Evolutionary conservation across 2,329 filamentous ascomycete species (phyloP).

Genomic region (Fusarium palustre): DNA sequence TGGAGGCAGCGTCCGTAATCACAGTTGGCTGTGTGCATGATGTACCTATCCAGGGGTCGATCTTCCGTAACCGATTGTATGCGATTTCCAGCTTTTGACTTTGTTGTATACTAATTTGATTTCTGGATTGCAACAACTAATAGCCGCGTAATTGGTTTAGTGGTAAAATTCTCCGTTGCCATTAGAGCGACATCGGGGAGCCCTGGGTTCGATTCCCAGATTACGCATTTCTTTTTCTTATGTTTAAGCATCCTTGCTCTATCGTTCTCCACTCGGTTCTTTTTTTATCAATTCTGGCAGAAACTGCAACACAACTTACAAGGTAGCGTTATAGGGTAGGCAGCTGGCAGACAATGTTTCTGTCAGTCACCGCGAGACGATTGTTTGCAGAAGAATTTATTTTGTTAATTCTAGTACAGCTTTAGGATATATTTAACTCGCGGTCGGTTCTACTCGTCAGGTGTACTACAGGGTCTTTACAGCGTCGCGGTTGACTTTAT

Average conservation of each 20-base stretch:
- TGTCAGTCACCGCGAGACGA: no score
- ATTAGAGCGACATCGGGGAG: not conserved
- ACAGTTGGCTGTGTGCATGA: no score
- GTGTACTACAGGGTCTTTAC: no score
- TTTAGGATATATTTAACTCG: no score
- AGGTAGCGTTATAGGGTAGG: no score
- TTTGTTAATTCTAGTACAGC: no score
- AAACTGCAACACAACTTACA: no score
- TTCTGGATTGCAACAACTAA: fast-evolving
- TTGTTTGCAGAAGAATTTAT: no score
- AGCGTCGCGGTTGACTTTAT: no score
- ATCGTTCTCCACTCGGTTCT: not conserved
- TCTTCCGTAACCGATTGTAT: not conserved
- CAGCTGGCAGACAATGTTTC: no score
- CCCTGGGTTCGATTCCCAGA: slow-evolving; percentile 13
- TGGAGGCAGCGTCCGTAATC: not conserved
- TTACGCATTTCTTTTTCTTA: not conserved
- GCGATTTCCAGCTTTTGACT: fast-evolving
- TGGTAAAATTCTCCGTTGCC: slow-evolving; percentile 14
- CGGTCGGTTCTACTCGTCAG: no score
- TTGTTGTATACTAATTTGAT: fast-evolving
- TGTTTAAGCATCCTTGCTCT: fast-evolving
- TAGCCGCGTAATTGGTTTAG: slow-evolving; percentile 2
- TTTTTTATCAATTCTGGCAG: not conserved
- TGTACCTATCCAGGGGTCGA: not conserved